phyloP scores from a whole-genome alignment of 2,329 filamentous ascomycete species.

The Colletotrichum limetticola region DNA sequence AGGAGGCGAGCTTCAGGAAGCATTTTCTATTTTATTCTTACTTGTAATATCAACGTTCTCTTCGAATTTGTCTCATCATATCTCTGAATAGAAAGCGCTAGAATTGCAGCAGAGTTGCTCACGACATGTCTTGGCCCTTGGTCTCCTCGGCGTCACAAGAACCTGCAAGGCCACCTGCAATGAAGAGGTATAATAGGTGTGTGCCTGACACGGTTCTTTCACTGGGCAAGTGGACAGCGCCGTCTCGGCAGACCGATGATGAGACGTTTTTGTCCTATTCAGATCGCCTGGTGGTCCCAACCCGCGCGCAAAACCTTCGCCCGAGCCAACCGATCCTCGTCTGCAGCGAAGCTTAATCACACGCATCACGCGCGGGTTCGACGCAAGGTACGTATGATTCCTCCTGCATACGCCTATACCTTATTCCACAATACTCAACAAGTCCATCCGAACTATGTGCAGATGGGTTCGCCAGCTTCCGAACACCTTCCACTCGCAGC shows the following conservation, averaged over 20 bases:
- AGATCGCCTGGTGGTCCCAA: constrained; percentile 3
- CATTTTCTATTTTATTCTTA: not conserved
- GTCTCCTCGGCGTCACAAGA: constrained; percentile 3
- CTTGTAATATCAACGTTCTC: not conserved
- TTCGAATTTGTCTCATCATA: not conserved
- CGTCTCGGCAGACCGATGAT: not conserved
- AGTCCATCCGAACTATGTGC: constrained; percentile 26
- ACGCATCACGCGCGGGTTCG: not conserved
- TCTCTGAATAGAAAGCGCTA: not conserved
- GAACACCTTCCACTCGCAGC: not conserved
- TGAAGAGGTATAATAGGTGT: too few species aligned
- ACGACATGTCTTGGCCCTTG: not conserved
- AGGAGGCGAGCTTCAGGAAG: not conserved
- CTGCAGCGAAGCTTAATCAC: constrained; percentile 2
- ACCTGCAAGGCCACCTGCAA: not conserved
- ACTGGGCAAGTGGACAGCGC: not conserved
- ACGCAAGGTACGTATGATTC: not conserved
- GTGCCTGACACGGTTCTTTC: not conserved
- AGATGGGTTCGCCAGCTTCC: constrained; percentile 18
- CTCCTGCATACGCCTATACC: not conserved
- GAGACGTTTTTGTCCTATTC: constrained; percentile 1
- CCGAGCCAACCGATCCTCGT: constrained; percentile 20
- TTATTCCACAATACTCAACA: not conserved
- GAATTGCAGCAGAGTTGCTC: not conserved
- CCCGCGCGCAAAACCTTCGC: not conserved